phyloP scores from a whole-genome alignment of 164 flowering plant genomes.

The Magnolia sinica region DNA sequence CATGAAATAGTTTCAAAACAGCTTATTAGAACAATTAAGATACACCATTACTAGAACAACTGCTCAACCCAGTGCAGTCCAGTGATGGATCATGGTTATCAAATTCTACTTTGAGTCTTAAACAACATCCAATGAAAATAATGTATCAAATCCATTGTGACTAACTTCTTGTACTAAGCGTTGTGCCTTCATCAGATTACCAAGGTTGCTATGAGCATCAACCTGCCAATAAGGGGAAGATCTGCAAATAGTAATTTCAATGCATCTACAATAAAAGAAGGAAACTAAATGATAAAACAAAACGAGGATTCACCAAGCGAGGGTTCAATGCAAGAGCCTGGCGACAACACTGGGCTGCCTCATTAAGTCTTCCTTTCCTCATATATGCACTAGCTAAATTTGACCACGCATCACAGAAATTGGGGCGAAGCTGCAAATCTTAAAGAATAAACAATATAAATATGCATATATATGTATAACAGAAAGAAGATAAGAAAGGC shows the following conservation, averaged over 20 bases:
- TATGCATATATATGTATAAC: too few species aligned
- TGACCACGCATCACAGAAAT: conserved; percentile 98
- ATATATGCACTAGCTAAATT: conserved; percentile 97
- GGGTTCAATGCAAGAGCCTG: conserved; percentile 95
- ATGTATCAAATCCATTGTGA: neutral
- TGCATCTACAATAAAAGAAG: too few species aligned
- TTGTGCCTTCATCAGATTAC: conserved; percentile 92
- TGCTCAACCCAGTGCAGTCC: too few species aligned
- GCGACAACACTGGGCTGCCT: conserved; percentile 89
- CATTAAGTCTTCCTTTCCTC: conserved; percentile 89
- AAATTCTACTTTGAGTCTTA: too few species aligned
- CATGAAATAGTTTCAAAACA: too few species aligned
- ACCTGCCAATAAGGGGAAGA: conserved; percentile 40
- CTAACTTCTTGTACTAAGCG: conserved; percentile 90
- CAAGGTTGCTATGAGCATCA: conserved; percentile 96
- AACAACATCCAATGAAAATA: too few species aligned
- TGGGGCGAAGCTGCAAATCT: conserved; percentile 80
- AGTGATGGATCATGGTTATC: too few species aligned
- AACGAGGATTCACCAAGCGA: conserved; percentile 48
- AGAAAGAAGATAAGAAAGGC: too few species aligned
- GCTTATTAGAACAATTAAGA: too few species aligned
- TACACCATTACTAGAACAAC: too few species aligned
- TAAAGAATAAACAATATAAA: too few species aligned
- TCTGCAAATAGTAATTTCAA: neutral
- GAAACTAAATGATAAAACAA: neutral